Percentiles rank a stretch among this genome's conserved stretches.
Conservation (phyloP, 495 filamentous ascomycete genomes). For the Acidomyces sp. region DNA sequence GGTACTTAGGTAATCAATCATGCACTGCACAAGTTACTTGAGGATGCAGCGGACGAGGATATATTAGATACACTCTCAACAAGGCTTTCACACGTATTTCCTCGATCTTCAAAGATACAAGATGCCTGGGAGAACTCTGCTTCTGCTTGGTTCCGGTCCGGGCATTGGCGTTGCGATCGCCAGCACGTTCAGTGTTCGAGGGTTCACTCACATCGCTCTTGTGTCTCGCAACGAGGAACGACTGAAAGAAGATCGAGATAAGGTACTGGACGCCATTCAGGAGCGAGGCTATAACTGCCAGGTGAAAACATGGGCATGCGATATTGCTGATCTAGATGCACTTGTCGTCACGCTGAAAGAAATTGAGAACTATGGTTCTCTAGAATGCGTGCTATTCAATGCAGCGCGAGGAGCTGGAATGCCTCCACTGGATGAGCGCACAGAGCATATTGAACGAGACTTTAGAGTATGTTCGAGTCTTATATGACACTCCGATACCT, state of each 20-base stretch:
- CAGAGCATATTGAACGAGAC: slow-evolving; percentile 11
- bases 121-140: slow-evolving; percentile 20
- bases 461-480: slow-evolving; percentile 13
- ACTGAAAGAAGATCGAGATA: slow-evolving; percentile 11
- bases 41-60: too few species aligned
- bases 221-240: slow-evolving; percentile 12
- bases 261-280: slow-evolving; percentile 16
- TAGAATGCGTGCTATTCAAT: slow-evolving; percentile 21
- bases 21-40: too few species aligned
- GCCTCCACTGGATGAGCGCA: slow-evolving; percentile 9
- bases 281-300: slow-evolving; percentile 17
- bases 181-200: slow-evolving; percentile 14
- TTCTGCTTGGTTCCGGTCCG: slow-evolving; percentile 17
- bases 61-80: too few species aligned
- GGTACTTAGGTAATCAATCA: too few species aligned
- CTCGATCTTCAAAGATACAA: too few species aligned
- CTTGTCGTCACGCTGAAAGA: slow-evolving; percentile 11
- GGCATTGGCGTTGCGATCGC: slow-evolving; percentile 18
- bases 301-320: slow-evolving; percentile 16
- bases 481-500: background rate
- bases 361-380: slow-evolving; percentile 12
- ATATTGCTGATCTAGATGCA: slow-evolving; percentile 11
- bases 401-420: slow-evolving; percentile 12
- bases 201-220: slow-evolving; percentile 22
- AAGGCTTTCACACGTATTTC: too few species aligned